Base-by-base conservation (phyloP, 495 filamentous ascomycete species). In the Cryomyces antarcticus region DNA sequence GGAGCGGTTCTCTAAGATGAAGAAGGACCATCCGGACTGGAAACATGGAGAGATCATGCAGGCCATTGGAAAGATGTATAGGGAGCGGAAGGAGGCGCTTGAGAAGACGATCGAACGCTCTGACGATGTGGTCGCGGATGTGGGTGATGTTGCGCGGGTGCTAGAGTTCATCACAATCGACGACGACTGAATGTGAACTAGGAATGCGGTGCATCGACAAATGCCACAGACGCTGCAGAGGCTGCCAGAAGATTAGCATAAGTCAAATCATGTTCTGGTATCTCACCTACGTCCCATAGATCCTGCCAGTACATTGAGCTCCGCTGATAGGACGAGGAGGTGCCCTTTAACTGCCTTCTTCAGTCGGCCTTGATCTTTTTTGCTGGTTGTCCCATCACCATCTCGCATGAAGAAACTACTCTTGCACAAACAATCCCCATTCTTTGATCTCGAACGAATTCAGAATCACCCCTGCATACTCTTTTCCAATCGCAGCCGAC, bases 401-500 rank as follows among this genome's bases (percentile, higher is more conserved):
- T 24, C 17, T 24, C 2, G 17, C 17, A 24, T 24, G 17, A 24
- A 24, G 17, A 24, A 24, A 24, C 17, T 24, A 24, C 17, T 24
- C 17, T 24, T 46, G 31, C n/a, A 55, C 72, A 60, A 95, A 95
- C 30, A 96, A 59, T 10, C 65, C 65, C 84, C 82, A 95, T 60
- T 92, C 78, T 62, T 72, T 71, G 37, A 97, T 67, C 52, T 80
- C 73, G 46, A 97, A 73, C 7, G 56, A 75, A 54, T 65, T 65
- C 62, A 79, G 70, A 47, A 94, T 70, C 56, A 62, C 69, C 17
- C 67, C 62, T 35, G 66, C 62, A 46, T 69, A 63, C 49, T 76
- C 62, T 43, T 79, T 63, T 1, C 17, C 17, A 24, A 24, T 24
- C 31, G 69, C 80, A 50, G 66, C 63, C 12, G 71, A 71, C 58